Evolutionary conservation across 495 filamentous ascomycete species (phyloP).

Genomic region (Penicillium mononematosum): DNA sequence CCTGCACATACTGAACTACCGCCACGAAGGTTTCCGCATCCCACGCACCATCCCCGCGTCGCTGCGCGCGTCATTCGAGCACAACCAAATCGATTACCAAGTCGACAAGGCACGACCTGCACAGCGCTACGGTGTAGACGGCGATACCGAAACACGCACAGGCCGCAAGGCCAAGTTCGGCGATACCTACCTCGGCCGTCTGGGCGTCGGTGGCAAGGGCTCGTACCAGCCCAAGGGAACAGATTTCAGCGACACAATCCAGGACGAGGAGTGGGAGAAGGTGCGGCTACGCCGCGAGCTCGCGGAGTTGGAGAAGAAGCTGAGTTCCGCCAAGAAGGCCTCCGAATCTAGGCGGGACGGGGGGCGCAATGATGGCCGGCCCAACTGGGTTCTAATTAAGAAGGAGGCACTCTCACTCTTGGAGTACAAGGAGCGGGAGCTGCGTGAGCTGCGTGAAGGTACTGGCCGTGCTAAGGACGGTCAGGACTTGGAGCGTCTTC

Average conservation of each 20-base stretch:
- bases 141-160: constrained; percentile 71
- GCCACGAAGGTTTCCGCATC: constrained; percentile 93
- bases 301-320: constrained; percentile 78
- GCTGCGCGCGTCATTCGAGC: constrained; percentile 86
- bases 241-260: constrained; percentile 76
- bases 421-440: constrained; percentile 51
- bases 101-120: constrained; percentile 66
- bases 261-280: constrained; percentile 92
- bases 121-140: constrained; percentile 65
- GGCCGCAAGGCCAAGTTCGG: constrained; percentile 94
- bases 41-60: constrained; percentile 90
- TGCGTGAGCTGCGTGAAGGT: constrained; percentile 48
- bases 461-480: constrained; percentile 46
- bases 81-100: constrained; percentile 93
- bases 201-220: constrained; percentile 79
- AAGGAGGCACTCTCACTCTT: constrained; percentile 88
- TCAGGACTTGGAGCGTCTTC: constrained; percentile 40
- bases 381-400: constrained; percentile 76
- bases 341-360: constrained; percentile 59
- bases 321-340: constrained; percentile 69
- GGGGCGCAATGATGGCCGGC: constrained; percentile 50
- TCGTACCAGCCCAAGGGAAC: constrained; percentile 71
- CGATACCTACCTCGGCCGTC: constrained; percentile 87
- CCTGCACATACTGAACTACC: constrained; percentile 90
- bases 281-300: constrained; percentile 91